These are phyloP conservation scores for Neofusicoccum parvum DNA, from an alignment of 2,329 filamentous ascomycete species.

Conservation along the genomic window DNA sequence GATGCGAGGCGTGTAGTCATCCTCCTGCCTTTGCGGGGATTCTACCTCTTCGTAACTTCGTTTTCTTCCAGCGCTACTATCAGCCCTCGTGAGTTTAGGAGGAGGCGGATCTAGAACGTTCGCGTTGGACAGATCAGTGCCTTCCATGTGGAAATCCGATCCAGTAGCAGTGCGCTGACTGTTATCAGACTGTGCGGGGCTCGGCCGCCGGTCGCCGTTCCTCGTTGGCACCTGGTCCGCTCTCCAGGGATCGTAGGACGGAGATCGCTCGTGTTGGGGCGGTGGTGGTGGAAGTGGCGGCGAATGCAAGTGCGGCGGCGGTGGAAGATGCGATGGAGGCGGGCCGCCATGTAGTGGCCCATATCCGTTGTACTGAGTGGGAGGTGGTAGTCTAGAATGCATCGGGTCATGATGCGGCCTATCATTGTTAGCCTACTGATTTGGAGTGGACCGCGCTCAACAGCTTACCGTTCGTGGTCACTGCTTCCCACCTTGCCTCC, in stretches of 20 bases:
- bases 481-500: background rate
- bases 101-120: slow-evolving; percentile 24
- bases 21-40: slow-evolving; percentile 34
- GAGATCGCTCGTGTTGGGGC: slow-evolving; percentile 27
- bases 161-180: slow-evolving; percentile 38
- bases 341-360: background rate
- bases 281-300: slow-evolving; percentile 27
- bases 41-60: slow-evolving; percentile 41
- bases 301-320: background rate
- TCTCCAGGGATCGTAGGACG: slow-evolving; percentile 27
- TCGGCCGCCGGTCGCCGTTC: slow-evolving; percentile 30
- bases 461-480: background rate
- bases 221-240: slow-evolving; percentile 24
- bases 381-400: background rate
- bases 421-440: background rate
- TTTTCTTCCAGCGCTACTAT: slow-evolving; percentile 38
- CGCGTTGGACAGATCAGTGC: slow-evolving; percentile 17
- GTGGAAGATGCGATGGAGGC: background rate
- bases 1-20: slow-evolving; percentile 36
- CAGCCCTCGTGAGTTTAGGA: slow-evolving; percentile 31
- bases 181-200: slow-evolving; percentile 37
- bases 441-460: background rate
- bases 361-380: background rate
- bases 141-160: slow-evolving; percentile 37
- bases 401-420: background rate